Evolutionary conservation across 371 early-diverging fungal species (phyloP), one percentile per base, ranked within the genome.

Genomic region (Massospora cicadina): DNA sequence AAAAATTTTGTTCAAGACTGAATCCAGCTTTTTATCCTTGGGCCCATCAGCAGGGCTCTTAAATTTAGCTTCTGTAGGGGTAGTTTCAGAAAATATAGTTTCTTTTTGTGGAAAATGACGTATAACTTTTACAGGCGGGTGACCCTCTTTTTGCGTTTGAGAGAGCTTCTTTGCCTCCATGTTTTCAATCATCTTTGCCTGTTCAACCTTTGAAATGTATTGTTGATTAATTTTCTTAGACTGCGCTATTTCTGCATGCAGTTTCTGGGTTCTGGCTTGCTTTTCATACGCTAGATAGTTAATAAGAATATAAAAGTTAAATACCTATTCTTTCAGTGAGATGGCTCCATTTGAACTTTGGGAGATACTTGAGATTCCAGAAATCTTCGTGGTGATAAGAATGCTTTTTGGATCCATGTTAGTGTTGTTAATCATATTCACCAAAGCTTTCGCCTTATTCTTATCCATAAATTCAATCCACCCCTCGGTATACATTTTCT

Each of bases 401-500:
- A 60, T 83, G 77, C 70, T 91, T 91, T 68, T 89, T 25, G 90
- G 88, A 26, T 92, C 81, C 71, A 98, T 87, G 54, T 72, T 78
- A 55, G 78, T 80, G 68, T 83, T 82, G 74, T 98, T 96, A 56
- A 95, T 71, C 60, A 77, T 71, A 12, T 71, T 74, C 0, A 94
- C 96, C 1, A 85, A 78, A 12, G 74, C 71, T 68, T 90, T 86
- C n/a, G 94, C 97, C 17, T 79, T 76, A 61, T 80, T 81, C 72
- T 95, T 95, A 72, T 92, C 89, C 64, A 75, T 74, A 71, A 98
- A 96, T 73, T 98, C 98, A 2, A 98, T 83, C 98, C 98, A 98
- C 3, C 96, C 98, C 72, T 98, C 96, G 0, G 81, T 81, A 69
- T 80, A 98, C 68, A 89, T 88, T 65, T 84, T 81, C 66, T 86